Conservation (phyloP, 2,329 filamentous ascomycete species). For the Akanthomyces muscarius region DNA sequence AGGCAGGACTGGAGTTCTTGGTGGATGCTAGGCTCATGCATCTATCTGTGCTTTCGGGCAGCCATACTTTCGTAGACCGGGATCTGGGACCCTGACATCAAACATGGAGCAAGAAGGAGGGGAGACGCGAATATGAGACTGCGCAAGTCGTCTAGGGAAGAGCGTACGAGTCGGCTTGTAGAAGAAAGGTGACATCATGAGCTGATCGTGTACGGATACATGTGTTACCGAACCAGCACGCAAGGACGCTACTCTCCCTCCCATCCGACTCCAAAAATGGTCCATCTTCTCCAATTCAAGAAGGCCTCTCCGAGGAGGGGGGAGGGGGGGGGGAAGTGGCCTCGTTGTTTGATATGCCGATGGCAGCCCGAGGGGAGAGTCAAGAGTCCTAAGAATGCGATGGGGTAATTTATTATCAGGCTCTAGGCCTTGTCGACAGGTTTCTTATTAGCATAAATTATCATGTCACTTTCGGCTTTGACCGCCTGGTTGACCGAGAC, state of each 20-base stretch:
- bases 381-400: too few species aligned
- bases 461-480: slow-evolving; percentile 3
- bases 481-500: not conserved
- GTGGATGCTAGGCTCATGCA: not conserved
- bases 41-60: not conserved
- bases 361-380: not conserved
- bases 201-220: not conserved
- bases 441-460: not conserved
- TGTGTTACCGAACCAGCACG: not conserved
- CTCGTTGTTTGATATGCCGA: not conserved
- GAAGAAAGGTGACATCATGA: not conserved
- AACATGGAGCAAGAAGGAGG: not conserved
- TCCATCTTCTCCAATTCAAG: not conserved
- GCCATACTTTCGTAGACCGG: not conserved
- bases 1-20: not conserved
- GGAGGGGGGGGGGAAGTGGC: not conserved
- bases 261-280: not conserved
- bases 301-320: not conserved
- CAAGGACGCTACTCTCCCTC: not conserved
- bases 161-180: not conserved
- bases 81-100: not conserved
- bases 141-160: not conserved
- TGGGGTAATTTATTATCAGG: not conserved
- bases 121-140: not conserved
- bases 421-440: not conserved